phyloP scores from a whole-genome alignment of 1,284 basidiomycete genomes.

The Coniophora puteana region DNA sequence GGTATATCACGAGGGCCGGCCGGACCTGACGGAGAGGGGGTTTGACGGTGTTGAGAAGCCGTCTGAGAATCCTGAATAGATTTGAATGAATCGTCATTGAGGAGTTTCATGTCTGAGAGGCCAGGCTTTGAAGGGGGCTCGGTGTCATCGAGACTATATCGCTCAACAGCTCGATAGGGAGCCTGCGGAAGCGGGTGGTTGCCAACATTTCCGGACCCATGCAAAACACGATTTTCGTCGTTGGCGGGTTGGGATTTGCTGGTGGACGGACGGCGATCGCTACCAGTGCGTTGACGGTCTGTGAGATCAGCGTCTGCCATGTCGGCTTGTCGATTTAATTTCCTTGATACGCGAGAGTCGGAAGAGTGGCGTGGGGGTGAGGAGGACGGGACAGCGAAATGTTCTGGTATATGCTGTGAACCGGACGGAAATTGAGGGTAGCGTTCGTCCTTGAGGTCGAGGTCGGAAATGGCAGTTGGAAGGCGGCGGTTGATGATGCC shows the following conservation, averaged over 20 bases:
- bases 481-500: conserved; percentile 49
- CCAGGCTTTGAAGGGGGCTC: conserved; percentile 27
- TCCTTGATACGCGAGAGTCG: conserved; percentile 13
- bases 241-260: conserved; percentile 19
- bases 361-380: no score
- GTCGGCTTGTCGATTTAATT: conserved; percentile 1
- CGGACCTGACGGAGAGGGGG: conserved; percentile 17
- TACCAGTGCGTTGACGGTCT: no score
- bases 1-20: conserved; percentile 23
- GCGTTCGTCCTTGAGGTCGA: conserved; percentile 59
- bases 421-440: conserved; percentile 41
- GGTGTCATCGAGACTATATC: conserved; percentile 47
- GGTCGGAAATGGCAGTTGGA: conserved; percentile 48
- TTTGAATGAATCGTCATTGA: conserved; percentile 27
- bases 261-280: no score
- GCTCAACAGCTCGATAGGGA: conserved; percentile 42
- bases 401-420: conserved; percentile 17
- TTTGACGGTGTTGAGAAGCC: conserved; percentile 12
- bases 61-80: conserved; percentile 21
- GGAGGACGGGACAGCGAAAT: no score
- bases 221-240: conserved; percentile 19
- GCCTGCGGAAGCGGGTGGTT: conserved; percentile 32
- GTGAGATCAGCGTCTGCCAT: conserved; percentile 13
- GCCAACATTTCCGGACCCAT: conserved; percentile 23
- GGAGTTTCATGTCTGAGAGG: conserved; percentile 22